Percentiles rank a stretch among this genome's conserved stretches.
Evolutionary conservation across 2,329 filamentous ascomycete genomes (phyloP).

Genomic region (Colletotrichum scovillei): DNA sequence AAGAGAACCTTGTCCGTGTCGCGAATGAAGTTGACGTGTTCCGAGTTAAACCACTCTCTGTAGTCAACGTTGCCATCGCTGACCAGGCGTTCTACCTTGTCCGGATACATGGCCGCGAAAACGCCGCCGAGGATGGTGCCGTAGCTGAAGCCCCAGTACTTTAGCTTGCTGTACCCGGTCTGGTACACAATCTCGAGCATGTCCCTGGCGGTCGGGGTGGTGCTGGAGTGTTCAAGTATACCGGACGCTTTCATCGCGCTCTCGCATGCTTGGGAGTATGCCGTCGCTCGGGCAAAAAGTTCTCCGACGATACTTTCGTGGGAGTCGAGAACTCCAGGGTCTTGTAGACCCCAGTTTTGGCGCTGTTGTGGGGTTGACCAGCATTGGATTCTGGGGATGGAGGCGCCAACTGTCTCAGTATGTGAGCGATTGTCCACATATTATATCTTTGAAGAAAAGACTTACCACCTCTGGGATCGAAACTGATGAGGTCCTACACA

Average conservation of each 20-base stretch:
- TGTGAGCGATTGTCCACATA: background rate
- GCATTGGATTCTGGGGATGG: slow-evolving; percentile 62
- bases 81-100: slow-evolving; percentile 60
- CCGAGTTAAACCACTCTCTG: slow-evolving; percentile 62
- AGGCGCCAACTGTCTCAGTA: slow-evolving; percentile 52
- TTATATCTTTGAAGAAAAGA: background rate
- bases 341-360: slow-evolving; percentile 56
- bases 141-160: slow-evolving; percentile 68
- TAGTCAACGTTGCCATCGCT: slow-evolving; percentile 67
- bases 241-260: slow-evolving; percentile 46
- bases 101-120: slow-evolving; percentile 64
- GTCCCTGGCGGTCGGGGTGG: slow-evolving; percentile 57
- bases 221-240: slow-evolving; percentile 55
- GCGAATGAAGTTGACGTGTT: slow-evolving; percentile 58
- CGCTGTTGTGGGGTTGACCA: slow-evolving; percentile 57
- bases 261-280: slow-evolving; percentile 57
- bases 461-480: slow-evolving; percentile 60
- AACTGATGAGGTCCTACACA: slow-evolving; percentile 59
- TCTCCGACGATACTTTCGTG: slow-evolving; percentile 59
- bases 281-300: slow-evolving; percentile 53
- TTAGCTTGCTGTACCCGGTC: slow-evolving; percentile 54
- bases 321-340: slow-evolving; percentile 57
- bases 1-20: slow-evolving; percentile 66
- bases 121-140: slow-evolving; percentile 63
- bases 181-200: slow-evolving; percentile 59